Base-by-base conservation (phyloP, 2,329 filamentous ascomycete genomes). In the Penicillium expansum region DNA sequence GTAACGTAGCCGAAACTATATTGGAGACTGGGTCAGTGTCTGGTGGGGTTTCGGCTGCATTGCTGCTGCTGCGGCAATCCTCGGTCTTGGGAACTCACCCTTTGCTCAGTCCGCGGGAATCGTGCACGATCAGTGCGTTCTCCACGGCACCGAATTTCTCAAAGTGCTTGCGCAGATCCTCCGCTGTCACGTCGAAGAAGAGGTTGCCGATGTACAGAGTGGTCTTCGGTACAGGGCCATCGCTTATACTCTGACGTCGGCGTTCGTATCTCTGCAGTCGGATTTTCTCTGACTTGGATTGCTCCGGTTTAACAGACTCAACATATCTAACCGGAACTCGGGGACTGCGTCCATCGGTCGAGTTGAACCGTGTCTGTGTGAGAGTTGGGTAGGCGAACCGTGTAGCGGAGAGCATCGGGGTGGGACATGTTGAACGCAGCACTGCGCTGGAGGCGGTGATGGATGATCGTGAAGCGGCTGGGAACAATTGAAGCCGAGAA, bases 191-290 rank as follows among this genome's bases (percentile, higher is more conserved):
- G 68, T 90, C 86, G 69, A 85, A 91, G 71, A 85, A 86, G 44
- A 91, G 75, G 72, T 91, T 91, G 58, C 86, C 86, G 60, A 90
- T 69, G 66, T 87, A 91, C 56, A 90, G 65, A 8, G 77, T 82
- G 59, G 74, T 73, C 48, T 76, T 77, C 18, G 75, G 75, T n/a
- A 63, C 52, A 32, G 60, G 52, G 11, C 55, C 43, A 5, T 57
- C 43, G 24, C 38, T 58, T 44, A 52, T 22, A 24, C 22, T 18
- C 16, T 47, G 9, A 30, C 39, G 48, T 14, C n/a, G 37, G 37
- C 35, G 29, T 16, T 22, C 5, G 3, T 10, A 3, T 20, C 3
- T 27, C 1, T 35, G 11, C 18, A 7, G 2, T 7, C 49, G 49
- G 18, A 5, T 9, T 11, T 35, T 14, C 3, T 33, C 30, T 10